These are phyloP conservation scores for Urochloa ruziziensis DNA, from an alignment of 176 grass and related monocot genomes.

Conservation along the genomic window DNA sequence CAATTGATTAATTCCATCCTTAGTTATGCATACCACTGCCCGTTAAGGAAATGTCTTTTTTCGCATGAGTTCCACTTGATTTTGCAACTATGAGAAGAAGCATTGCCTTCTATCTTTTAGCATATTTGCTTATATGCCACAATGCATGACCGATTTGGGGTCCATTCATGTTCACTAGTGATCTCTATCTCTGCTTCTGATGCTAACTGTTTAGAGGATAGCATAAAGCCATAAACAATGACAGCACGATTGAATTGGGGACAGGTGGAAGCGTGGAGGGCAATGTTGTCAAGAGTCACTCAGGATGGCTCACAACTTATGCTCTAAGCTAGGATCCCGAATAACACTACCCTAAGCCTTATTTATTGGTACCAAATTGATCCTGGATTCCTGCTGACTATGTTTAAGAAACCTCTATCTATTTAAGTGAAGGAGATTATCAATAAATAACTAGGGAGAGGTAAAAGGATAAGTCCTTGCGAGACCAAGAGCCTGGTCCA, in stretches of 20 bases:
- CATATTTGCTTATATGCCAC: background rate
- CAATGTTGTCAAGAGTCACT: background rate
- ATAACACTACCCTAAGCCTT: background rate
- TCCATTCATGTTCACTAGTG: background rate
- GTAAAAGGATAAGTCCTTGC: background rate
- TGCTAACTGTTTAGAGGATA: background rate
- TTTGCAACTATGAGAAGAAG: constrained; percentile 11
- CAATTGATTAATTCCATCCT: constrained; percentile 29
- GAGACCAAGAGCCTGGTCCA: background rate
- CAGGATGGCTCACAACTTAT: background rate
- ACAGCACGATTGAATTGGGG: background rate
- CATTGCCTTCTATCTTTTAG: background rate
- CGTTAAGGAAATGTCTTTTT: constrained; percentile 3
- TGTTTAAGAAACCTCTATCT: too few species aligned
- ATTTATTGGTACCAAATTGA: background rate
- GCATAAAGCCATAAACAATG: background rate
- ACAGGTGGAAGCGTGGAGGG: background rate
- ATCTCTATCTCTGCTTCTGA: background rate
- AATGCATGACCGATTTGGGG: background rate
- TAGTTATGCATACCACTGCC: background rate
- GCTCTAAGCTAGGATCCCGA: background rate
- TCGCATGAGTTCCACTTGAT: background rate
- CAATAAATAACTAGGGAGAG: background rate
- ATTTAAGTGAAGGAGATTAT: background rate
- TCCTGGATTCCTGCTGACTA: background rate